Base-by-base conservation (phyloP, 495 filamentous ascomycete species). In the Lasiosphaeria miniovina region DNA sequence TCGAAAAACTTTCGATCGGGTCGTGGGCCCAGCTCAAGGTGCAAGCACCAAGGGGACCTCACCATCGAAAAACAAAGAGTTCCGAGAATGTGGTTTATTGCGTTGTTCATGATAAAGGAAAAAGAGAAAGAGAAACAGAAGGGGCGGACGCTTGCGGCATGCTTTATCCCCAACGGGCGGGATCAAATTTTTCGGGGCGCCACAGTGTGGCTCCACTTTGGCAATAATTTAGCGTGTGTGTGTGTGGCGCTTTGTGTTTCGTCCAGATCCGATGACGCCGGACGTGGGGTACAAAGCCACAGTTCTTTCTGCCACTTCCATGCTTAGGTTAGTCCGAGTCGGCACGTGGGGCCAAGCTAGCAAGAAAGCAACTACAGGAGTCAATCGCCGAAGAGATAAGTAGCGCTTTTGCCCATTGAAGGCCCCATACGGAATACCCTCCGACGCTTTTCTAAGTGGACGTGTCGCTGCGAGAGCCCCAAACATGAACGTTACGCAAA, bases 21-120 rank as follows among this genome's bases (percentile, higher is more conserved):
- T 82, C 80, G 55, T 82, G 77, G 75, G 73, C 63, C 61, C 66
- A 62, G 58, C 64, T 65, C 64, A 62, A 61, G 55, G 43, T 62
- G 51, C 6, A 48, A 53, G 41, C 14, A 59, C 61, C 31, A 58
- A 43, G 58, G 58, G 68, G 63, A 58, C 78, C 78, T 80, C 76
- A 68, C 43, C 70, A 74, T 67, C 72, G 74, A 74, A 69, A 73
- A 58, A 50, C 38, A 6, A 49, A 54, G 55, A 72, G 65, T 75
- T 77, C 71, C 74, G 73, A 75, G 77, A 79, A 81, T 74, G 78
- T 81, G 65, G 61, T 62, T 64, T 62, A 76, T 76, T 80, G 80
- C 79, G 78, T 81, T 82, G 79, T 82, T 79, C 72, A 74, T 71
- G 66, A 73, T 74, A 68, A 65, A 71, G 67, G 75, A 73, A 65